These are phyloP conservation scores for Kodamaea sagamina DNA, from an alignment of 805 yeast species.

Conservation along the genomic window DNA sequence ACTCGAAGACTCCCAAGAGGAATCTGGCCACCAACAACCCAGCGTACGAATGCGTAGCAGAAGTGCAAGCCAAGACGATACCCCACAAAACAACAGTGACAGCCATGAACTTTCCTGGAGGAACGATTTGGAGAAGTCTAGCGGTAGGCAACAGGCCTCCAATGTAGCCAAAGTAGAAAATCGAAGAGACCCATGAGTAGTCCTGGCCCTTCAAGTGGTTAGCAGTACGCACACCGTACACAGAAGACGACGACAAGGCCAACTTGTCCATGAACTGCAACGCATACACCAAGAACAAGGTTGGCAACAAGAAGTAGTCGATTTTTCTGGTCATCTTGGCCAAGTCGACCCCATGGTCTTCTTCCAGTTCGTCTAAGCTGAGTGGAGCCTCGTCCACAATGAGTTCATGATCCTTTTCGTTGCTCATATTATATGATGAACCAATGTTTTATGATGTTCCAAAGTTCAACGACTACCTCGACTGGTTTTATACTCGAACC, in stretches of 20 bases:
- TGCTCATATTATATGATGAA: no score
- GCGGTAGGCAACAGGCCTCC: conserved; percentile 54
- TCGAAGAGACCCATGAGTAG: conserved; percentile 47
- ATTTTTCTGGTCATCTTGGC: conserved; percentile 41
- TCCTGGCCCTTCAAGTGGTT: conserved; percentile 44
- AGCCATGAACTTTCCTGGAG: conserved; percentile 54
- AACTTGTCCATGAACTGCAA: conserved; percentile 63
- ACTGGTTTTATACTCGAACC: no score
- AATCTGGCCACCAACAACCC: conserved; percentile 42
- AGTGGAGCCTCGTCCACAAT: background rate
- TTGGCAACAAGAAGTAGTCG: conserved; percentile 51
- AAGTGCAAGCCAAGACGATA: conserved; percentile 46
- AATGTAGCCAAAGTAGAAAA: conserved; percentile 58
- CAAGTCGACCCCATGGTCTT: conserved; percentile 5
- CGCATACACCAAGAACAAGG: conserved; percentile 50
- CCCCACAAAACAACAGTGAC: conserved; percentile 65
- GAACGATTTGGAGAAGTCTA: conserved; percentile 53
- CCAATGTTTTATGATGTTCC: no score
- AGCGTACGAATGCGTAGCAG: conserved; percentile 49
- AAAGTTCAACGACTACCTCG: no score
- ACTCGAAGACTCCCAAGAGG: conserved; percentile 42
- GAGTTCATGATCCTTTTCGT: background rate
- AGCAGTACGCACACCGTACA: conserved; percentile 51
- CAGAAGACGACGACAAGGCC: conserved; percentile 52
- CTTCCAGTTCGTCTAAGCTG: background rate